Base-by-base conservation (phyloP, 1,139 yeast genomes). In the Yamadazyma oceani region DNA sequence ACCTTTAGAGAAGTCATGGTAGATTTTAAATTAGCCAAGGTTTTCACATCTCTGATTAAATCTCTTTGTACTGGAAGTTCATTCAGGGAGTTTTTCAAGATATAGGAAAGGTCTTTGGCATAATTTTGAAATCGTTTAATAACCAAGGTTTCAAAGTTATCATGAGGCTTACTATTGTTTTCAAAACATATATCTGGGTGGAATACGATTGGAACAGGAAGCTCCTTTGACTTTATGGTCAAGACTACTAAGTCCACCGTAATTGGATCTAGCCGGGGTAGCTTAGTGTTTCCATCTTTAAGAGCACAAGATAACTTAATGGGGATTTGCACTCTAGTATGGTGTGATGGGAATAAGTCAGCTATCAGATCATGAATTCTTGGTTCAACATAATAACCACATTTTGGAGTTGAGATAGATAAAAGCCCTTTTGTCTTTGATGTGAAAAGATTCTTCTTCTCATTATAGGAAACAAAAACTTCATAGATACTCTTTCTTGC, bases 141-240 rank as follows among this genome's bases (percentile, higher is more conserved):
- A 2, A 68, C 63, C 17, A 59, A 43, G 34, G 54, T 39, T 37
- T 66, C 70, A 35, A 67, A 62, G 41, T 54, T 57, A 38, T 68
- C 73, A 8, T 52, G 39, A 4, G 51, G 53, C 36, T 56, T 55
- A n/a, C 57, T 48, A 31, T 55, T 57, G 44, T 66, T 64, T 26
- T 64, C 62, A 45, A 64, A 67, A 27, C 59, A 40, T 68, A 65
- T 61, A 33, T 64, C 71, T 11, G 62, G 60, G 32, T 64, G 61
- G 31, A 68, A 50, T 2, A 62, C 68, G 6, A 66, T 50, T 1
- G 74, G 74, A 17, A 68, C 64, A 0, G 72, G 69, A 16, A 60
- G 42, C 17, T 50, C 51, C 37, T 51, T 62, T 4, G 73, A 60
- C 43, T 62, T 60, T 13, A 65, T 48, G 0, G 70, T 64, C 30